Evolutionary conservation across 202 grass and related monocot genomes (phyloP).

Genomic region (Setaria italica): DNA sequence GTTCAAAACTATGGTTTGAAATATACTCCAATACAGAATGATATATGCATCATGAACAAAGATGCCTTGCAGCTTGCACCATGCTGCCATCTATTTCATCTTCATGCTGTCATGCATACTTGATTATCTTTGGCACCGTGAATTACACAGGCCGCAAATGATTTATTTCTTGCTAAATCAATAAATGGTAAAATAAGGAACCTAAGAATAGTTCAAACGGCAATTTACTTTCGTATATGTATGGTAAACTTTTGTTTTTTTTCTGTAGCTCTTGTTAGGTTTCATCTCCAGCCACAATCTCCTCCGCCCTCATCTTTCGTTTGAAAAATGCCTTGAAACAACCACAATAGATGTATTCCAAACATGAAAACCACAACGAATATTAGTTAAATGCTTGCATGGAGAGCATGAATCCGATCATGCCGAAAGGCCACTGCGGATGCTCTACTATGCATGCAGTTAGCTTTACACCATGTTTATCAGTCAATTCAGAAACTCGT

Average conservation of each 20-base stretch:
- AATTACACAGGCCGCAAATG: constrained; percentile 8
- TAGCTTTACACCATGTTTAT: too few relatives aligned
- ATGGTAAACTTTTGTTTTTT: neutral
- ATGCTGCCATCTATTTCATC: constrained; percentile 30
- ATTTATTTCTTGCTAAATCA: constrained; percentile 13
- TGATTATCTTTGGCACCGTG: constrained; percentile 23
- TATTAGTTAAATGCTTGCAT: too few relatives aligned
- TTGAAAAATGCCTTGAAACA: too few relatives aligned
- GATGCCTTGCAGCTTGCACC: neutral
- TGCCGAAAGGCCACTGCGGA: too few relatives aligned
- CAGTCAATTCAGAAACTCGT: neutral
- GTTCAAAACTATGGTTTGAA: neutral
- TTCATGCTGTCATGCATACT: constrained; percentile 6
- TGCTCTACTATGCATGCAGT: too few relatives aligned
- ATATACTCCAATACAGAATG: neutral
- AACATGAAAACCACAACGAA: too few relatives aligned
- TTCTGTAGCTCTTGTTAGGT: too few relatives aligned
- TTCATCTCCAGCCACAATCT: too few relatives aligned
- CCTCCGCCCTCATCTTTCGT: too few relatives aligned
- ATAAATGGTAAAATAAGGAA: constrained; percentile 13
- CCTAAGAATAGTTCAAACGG: constrained; percentile 3
- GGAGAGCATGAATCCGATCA: too few relatives aligned
- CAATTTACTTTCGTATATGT: constrained; percentile 28
- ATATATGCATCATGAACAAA: too few relatives aligned
- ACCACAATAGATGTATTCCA: too few relatives aligned